Base-by-base conservation (phyloP, 768 basidiomycete species). In the Peribolospora baueri region DNA sequence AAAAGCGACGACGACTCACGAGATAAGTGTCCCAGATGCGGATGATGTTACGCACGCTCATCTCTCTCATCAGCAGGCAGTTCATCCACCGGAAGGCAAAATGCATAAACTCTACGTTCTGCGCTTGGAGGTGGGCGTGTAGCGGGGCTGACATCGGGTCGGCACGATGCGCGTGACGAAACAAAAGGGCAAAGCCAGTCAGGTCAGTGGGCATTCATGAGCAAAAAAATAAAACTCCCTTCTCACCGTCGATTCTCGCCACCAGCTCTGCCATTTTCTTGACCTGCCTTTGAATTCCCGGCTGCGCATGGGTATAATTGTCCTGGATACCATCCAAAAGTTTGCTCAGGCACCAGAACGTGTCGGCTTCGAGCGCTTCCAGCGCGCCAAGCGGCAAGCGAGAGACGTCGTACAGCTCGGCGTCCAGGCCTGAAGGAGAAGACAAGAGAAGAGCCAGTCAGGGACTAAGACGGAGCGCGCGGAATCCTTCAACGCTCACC, bases 81-180 rank as follows among this genome's bases (percentile, higher is more conserved):
- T 98, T 97, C 88, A 98, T 95, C 93, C 93, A 98, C 52, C 93
- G 76, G 70, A 98, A 98, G 45, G 93, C 91, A 63, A 98, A 98
- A 66, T 98, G 93, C 81, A 98, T 93, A 65, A 93, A 98, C 70
- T 97, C 90, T 61, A 98, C 88, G 62, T 83, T 84, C 68, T 98
- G 82, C 8, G 79, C 70, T 58, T 81, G 80, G 52, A 98, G 74
- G 68, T 98, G 93, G 5, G 76, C 70, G 4, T 80, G 74, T n/a
- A 98, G 75, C 2, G 87, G 85, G 14, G 81, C 86, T 91, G 56
- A 5, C 39, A 9, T 4, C 57, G 9, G 37, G 2, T 38, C 3
- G 38, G 38, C 51, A n/a, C 5, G 6, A 38, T 6, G 46, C 1
- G 5, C 5, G 25, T 25, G 25, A 25, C 25, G 52, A 10, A 11